These are phyloP conservation scores for Alternaria sp. DNA, from an alignment of 2,329 filamentous ascomycete species.

Conservation along the genomic window DNA sequence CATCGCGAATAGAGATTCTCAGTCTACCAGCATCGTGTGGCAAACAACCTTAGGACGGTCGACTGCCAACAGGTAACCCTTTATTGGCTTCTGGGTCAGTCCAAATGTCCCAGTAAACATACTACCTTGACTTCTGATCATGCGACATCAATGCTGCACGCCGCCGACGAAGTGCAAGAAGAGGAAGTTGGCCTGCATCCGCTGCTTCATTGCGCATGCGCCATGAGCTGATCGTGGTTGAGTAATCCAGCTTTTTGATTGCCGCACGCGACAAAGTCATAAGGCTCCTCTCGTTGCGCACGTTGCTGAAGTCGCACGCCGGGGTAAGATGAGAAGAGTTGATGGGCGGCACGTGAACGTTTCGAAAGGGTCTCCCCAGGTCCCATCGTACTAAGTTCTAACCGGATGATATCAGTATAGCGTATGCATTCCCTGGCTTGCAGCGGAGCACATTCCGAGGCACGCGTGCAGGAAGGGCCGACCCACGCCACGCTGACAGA, in stretches of 20 bases:
- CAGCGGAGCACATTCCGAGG: background rate
- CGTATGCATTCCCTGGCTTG: background rate
- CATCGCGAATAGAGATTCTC: background rate
- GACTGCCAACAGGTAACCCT: background rate
- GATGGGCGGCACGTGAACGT: background rate
- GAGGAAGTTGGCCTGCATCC: background rate
- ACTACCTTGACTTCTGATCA: background rate
- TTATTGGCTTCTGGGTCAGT: background rate
- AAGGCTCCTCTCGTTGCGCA: background rate
- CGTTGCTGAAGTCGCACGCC: background rate
- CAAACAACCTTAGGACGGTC: background rate
- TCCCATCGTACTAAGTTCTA: background rate
- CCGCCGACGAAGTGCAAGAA: background rate
- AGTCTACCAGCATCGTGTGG: background rate
- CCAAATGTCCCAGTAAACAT: background rate
- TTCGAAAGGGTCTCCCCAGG: background rate
- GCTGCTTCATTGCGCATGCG: background rate
- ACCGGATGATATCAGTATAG: background rate
- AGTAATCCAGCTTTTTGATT: background rate
- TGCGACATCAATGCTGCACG: background rate
- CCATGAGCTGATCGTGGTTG: background rate
- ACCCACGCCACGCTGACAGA: background rate
- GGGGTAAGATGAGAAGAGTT: background rate
- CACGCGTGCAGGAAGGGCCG: slow-evolving; percentile 1
- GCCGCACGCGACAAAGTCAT: background rate